A percentile compares a stretch with the other conserved stretches of the same genome.
phyloP scores from a whole-genome alignment of 345 rosid species.

The Arabidopsis suecica region DNA sequence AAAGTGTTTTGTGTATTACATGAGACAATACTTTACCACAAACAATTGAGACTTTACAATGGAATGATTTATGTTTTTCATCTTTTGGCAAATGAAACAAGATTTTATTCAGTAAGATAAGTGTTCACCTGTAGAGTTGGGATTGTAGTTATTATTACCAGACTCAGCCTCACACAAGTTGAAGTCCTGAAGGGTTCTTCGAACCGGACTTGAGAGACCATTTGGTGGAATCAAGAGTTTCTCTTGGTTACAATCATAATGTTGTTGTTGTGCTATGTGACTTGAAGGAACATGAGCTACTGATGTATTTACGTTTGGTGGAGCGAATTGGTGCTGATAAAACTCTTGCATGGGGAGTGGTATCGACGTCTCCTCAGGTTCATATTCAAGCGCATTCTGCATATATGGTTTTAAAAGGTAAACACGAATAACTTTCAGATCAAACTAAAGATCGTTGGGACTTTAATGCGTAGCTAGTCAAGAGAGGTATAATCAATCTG shows the following conservation, averaged over 20 bases:
- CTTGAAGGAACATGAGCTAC: slow-evolving; percentile 49
- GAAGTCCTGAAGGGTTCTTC: slow-evolving; percentile 69
- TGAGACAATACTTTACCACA: slow-evolving; percentile 23
- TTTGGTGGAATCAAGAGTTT: slow-evolving; percentile 51
- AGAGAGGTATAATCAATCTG: neutral
- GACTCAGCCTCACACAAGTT: slow-evolving; percentile 47
- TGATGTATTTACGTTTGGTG: slow-evolving; percentile 42
- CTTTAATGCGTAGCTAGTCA: neutral
- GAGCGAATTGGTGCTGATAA: slow-evolving; percentile 51
- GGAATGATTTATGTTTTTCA: slow-evolving; percentile 9
- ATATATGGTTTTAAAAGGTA: neutral
- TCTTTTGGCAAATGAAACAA: neutral
- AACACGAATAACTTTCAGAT: neutral
- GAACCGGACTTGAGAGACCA: slow-evolving; percentile 74
- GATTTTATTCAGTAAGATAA: slow-evolving; percentile 6
- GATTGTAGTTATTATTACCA: slow-evolving; percentile 27
- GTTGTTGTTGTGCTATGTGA: slow-evolving; percentile 39
- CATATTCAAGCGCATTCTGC: slow-evolving; percentile 79
- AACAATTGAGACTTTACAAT: slow-evolving; percentile 38
- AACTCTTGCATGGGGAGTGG: slow-evolving; percentile 51
- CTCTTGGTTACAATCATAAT: slow-evolving; percentile 49
- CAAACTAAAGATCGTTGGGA: slow-evolving; percentile 14
- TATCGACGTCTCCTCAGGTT: slow-evolving; percentile 62
- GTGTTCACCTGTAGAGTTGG: slow-evolving; percentile 21
- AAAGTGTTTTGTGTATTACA: slow-evolving; percentile 36